Base-by-base conservation (phyloP, 108 stramenopile species). In the Phaeodactylum tricornutum region DNA sequence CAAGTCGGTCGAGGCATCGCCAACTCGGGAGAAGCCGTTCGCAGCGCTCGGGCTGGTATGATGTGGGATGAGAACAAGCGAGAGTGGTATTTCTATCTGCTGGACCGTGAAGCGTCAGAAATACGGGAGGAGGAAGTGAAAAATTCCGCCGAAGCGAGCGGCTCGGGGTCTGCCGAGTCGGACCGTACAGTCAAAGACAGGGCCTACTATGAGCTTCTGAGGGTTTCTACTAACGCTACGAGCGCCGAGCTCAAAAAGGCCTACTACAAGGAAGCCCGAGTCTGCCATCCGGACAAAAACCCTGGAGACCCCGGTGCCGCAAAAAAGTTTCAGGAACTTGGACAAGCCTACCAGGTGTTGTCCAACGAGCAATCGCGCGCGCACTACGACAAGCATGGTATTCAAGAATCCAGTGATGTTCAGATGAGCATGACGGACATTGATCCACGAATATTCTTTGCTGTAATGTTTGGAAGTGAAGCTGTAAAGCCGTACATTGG, bases 281-380 rank as follows among this genome's bases (percentile, higher is more conserved):
- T 77, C 43, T 71, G 69, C 37, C 74, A 75, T 52, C 95, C 95
- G 5, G 95, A 93, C 49, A 88, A 87, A 60, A 77, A 79, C 43
- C 79, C 76, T n/a, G 87, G 70, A 36, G 87, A 90, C 63, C 81
- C 87, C 8, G 74, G 86, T 19, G 87, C 87, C 15, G 72, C 76
- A 4, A 53, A 70, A 8, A 79, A 79, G 55, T 96, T 96, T 59
- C 95, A 93, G 68, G 73, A 65, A 20, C 43, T 96, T 12, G 84
- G 87, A 11, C 83, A 89, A 49, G 95, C 95, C 26, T 96, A 96
- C 57, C 95, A 92, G 58, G 60, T 90, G 3, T 64, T 96, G 7
- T 73, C 74, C 20, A 72, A 87, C 53, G 87, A 89, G 25, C 67
- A 86, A 55, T 67, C 66, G 8, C 71, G 95, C 33, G 84, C 81